Evolutionary conservation across 257 asterid genomes (phyloP).

Genomic region (Fraxinus quadrangulata): DNA sequence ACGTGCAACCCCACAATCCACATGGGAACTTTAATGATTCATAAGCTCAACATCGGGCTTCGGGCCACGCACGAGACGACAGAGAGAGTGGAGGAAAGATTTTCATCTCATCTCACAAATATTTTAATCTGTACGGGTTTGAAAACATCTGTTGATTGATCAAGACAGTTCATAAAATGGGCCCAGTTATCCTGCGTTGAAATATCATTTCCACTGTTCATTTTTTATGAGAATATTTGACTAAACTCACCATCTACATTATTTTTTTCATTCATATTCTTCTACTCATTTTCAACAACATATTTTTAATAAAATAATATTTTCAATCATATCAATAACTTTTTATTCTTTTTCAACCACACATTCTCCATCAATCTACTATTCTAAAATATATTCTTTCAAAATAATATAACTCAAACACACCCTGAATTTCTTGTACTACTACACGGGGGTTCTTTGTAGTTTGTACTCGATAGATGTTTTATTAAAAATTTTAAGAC

Average conservation of each 20-base stretch:
- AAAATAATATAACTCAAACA: no score
- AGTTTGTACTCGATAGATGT: background rate
- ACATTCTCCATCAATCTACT: no score
- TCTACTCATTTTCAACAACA: no score
- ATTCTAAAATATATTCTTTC: no score
- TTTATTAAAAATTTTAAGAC: background rate
- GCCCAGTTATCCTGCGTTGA: slow-evolving; percentile 3
- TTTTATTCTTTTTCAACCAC: no score
- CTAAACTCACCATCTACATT: no score
- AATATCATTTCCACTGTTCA: slow-evolving; percentile 27
- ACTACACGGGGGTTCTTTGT: background rate
- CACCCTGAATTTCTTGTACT: background rate
- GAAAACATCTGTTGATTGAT: slow-evolving; percentile 37
- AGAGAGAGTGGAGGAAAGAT: slow-evolving; percentile 19
- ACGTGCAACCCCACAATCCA: slow-evolving; percentile 73
- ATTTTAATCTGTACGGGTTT: slow-evolving; percentile 36
- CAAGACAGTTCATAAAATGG: slow-evolving; percentile 38
- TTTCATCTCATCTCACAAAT: background rate
- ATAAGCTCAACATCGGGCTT: slow-evolving; percentile 23
- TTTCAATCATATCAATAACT: no score
- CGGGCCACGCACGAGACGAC: slow-evolving; percentile 33
- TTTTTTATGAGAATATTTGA: background rate
- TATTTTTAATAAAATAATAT: no score
- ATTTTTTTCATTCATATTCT: no score
- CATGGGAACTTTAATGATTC: slow-evolving; percentile 53